A percentile compares a stretch with the other conserved stretches of the same genome.
phyloP scores from a whole-genome alignment of 306 rosid genomes.

The Herpetospermum pedunculosum region DNA sequence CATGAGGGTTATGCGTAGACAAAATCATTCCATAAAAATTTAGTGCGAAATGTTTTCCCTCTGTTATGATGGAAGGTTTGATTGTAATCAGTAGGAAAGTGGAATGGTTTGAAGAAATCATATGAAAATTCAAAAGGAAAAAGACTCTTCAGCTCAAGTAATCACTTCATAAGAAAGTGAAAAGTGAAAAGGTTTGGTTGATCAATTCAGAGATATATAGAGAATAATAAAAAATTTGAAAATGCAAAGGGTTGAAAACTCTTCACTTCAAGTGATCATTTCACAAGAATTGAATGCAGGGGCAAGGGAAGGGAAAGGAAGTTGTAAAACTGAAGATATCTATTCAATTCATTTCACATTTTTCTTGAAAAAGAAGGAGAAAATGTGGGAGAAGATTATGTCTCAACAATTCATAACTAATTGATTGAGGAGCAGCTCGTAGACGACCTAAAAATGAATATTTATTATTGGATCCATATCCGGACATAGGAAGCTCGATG shows the following conservation, averaged over 20 bases:
- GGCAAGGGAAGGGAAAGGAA: neutral
- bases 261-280: neutral
- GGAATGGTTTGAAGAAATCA: neutral
- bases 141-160: neutral
- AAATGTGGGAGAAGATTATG: neutral
- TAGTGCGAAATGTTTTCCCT: neutral
- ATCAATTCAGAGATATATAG: neutral
- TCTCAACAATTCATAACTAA: neutral
- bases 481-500: neutral
- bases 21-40: neutral
- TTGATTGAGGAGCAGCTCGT: neutral
- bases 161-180: neutral
- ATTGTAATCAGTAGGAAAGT: neutral
- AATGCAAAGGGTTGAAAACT: neutral
- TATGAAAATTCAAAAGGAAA: neutral
- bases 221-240: neutral
- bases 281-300: neutral
- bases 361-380: neutral
- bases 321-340: neutral
- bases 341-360: neutral
- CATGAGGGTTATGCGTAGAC: too few relatives aligned
- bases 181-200: neutral
- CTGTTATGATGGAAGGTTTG: neutral
- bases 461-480: neutral
- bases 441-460: neutral